A percentile compares a stretch with the other conserved stretches of the same genome.
Conservation (phyloP, 495 filamentous ascomycete species). For the Penicillium verhagenii region DNA sequence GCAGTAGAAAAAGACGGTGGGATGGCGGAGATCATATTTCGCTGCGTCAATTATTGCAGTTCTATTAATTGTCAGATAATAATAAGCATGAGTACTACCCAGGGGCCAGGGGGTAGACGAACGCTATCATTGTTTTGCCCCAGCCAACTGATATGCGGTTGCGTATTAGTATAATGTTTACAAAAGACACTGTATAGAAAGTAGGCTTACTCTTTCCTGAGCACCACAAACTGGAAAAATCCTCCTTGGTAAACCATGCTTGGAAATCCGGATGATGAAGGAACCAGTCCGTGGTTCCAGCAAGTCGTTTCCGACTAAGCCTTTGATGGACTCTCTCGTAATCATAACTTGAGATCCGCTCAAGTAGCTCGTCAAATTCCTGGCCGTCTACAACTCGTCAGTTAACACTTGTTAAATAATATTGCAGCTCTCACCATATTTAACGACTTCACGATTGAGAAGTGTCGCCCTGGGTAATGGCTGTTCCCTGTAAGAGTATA, state of each 20-base stretch:
- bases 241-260: conserved; percentile 12
- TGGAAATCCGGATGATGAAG: conserved; percentile 20
- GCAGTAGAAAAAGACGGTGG: not conserved
- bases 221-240: conserved; percentile 21
- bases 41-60: not conserved
- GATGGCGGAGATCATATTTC: not conserved
- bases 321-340: conserved; percentile 19
- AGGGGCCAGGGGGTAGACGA: too few species aligned
- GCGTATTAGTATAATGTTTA: conserved; percentile 1
- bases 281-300: conserved; percentile 22
- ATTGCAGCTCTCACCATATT: not conserved
- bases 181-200: not conserved
- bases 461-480: not conserved
- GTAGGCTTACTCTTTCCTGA: conserved; percentile 25
- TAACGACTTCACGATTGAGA: not conserved
- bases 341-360: conserved; percentile 21
- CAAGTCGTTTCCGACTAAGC: conserved; percentile 15
- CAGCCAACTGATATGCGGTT: conserved; percentile 22
- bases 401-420: not conserved
- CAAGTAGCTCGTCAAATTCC: not conserved
- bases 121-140: conserved; percentile 30
- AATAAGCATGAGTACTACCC: not conserved
- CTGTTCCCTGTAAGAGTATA: not conserved
- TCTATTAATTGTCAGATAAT: not conserved
- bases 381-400: not conserved